Percentiles rank a stretch among this genome's conserved stretches.
phyloP scores from a whole-genome alignment of 169 alveolate species.

The Plasmodium vivax region DNA sequence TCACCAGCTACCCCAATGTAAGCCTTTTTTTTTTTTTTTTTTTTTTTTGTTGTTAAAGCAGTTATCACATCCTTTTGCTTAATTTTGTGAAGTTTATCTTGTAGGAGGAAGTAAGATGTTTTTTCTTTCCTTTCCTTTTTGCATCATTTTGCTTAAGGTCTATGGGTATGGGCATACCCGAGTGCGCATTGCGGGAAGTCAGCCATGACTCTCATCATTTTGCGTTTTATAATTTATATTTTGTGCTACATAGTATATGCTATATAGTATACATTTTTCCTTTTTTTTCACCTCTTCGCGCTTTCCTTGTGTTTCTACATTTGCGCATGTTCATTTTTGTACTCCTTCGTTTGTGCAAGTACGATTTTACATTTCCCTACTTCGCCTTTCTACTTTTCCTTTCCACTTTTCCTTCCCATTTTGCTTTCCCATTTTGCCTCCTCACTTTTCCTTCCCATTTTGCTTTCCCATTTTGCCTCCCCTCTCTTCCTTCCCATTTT shows the following conservation, averaged over 20 bases:
- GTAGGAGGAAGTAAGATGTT: neutral
- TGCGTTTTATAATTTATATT: neutral
- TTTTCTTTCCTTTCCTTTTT: neutral
- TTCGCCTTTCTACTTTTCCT: neutral
- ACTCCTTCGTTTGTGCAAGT: neutral
- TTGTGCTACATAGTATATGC: neutral
- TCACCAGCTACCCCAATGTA: neutral
- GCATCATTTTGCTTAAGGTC: neutral
- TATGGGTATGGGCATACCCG: neutral
- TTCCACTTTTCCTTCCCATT: neutral
- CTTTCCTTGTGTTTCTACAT: neutral
- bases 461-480: neutral
- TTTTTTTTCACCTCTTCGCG: neutral
- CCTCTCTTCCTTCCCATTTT: neutral
- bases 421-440: neutral
- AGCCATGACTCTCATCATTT: neutral
- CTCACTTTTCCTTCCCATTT: neutral
- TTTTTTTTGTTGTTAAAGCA: neutral
- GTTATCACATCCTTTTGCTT: neutral
- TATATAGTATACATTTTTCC: neutral
- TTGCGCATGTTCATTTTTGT: neutral
- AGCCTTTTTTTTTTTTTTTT: neutral
- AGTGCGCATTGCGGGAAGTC: neutral
- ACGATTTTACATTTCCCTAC: neutral
- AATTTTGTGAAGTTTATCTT: neutral